Conservation (phyloP, 2,329 filamentous ascomycete species). For the Tricladium varicosporioides region DNA sequence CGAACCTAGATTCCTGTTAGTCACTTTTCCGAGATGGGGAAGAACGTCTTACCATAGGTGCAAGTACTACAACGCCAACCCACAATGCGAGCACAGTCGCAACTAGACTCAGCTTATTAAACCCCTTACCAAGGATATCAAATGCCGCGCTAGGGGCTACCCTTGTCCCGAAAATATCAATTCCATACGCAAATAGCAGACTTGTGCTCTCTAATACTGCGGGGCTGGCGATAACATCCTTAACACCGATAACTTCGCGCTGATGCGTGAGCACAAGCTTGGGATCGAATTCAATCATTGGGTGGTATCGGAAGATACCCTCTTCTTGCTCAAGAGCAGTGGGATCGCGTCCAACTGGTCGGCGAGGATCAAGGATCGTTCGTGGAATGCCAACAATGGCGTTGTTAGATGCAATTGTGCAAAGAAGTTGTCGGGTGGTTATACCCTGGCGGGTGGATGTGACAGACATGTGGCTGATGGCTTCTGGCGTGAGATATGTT, state of each 20-base stretch:
- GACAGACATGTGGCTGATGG: slow-evolving; percentile 77
- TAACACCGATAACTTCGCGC: slow-evolving; percentile 75
- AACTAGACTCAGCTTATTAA: slow-evolving; percentile 85
- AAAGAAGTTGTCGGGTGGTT: slow-evolving; percentile 77
- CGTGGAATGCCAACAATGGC: slow-evolving; percentile 79
- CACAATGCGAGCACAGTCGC: slow-evolving; percentile 79
- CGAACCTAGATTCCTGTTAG: slow-evolving; percentile 47
- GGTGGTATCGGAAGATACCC: slow-evolving; percentile 73
- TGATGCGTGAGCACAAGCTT: slow-evolving; percentile 78
- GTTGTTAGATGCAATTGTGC: slow-evolving; percentile 69
- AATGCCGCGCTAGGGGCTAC: slow-evolving; percentile 87
- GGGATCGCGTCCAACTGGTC: slow-evolving; percentile 81
- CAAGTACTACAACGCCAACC: slow-evolving; percentile 72
- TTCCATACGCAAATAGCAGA: slow-evolving; percentile 81
- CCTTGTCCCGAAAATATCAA: slow-evolving; percentile 85
- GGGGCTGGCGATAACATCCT: slow-evolving; percentile 70
- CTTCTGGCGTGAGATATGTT: slow-evolving; percentile 74
- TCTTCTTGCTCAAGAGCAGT: slow-evolving; percentile 79
- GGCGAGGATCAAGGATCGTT: slow-evolving; percentile 76
- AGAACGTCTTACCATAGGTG: slow-evolving; percentile 72
- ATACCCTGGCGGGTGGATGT: slow-evolving; percentile 93
- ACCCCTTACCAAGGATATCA: slow-evolving; percentile 88
- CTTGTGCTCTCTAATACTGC: slow-evolving; percentile 89
- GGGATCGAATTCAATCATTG: slow-evolving; percentile 79
- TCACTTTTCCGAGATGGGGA: not conserved